phyloP scores from a whole-genome alignment of 2,329 filamentous ascomycete genomes.

The Podosphaera xanthii region DNA sequence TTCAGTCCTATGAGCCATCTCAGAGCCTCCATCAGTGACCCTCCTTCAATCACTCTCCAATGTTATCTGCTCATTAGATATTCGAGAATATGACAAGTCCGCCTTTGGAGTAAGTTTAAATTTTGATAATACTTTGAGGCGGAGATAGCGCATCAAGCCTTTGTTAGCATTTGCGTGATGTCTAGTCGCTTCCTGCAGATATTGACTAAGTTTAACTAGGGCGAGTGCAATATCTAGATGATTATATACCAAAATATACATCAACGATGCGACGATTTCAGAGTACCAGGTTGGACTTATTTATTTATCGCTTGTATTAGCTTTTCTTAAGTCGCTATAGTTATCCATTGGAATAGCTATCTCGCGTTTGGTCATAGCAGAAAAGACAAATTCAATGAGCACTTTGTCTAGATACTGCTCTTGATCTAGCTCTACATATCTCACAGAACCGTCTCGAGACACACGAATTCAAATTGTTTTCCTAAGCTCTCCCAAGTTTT shows the following conservation, averaged over 20 bases:
- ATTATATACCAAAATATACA: neutral
- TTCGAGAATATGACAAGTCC: neutral
- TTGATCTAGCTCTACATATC: neutral
- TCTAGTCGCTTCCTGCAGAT: neutral
- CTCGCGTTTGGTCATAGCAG: neutral
- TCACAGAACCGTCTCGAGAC: neutral
- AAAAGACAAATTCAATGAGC: neutral
- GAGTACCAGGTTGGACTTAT: neutral
- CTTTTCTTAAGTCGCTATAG: neutral
- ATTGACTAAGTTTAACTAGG: neutral
- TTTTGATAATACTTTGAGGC: neutral
- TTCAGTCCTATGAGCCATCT: too few species aligned
- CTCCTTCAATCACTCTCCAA: neutral
- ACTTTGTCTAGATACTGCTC: neutral
- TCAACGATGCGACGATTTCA: neutral
- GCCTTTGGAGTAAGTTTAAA: neutral
- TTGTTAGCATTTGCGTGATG: neutral
- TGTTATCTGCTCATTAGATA: neutral
- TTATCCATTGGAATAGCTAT: neutral
- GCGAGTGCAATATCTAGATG: neutral
- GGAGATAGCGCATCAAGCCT: neutral
- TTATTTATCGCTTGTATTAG: neutral
- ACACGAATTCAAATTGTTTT: neutral
- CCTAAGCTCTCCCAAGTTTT: neutral
- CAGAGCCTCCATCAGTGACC: neutral